Conservation (phyloP, 163 green algal species). For the Volvox carteri region DNA sequence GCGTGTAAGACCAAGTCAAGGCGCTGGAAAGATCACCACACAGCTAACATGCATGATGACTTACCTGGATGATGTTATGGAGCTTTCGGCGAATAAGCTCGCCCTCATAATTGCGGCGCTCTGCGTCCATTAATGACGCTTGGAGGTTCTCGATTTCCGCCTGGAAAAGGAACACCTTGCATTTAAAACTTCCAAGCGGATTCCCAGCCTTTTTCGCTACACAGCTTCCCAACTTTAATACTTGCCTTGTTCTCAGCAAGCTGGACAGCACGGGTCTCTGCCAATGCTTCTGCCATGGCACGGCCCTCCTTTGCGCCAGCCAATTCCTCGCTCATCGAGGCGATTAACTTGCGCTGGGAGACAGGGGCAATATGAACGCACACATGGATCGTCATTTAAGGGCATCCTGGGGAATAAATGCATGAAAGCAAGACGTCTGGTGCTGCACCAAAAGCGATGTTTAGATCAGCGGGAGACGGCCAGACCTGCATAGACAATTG, state of each 20-base stretch:
- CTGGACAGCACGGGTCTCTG: conserved; percentile 59
- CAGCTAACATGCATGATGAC: too few relatives aligned
- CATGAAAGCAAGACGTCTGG: not conserved
- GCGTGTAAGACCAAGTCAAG: not conserved
- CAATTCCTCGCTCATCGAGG: conserved; percentile 78
- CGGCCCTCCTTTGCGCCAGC: conserved; percentile 75
- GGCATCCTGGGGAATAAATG: too few relatives aligned
- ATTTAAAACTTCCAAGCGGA: too few relatives aligned
- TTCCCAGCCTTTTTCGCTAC: too few relatives aligned
- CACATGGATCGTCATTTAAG: too few relatives aligned
- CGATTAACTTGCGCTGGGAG: conserved; percentile 73
- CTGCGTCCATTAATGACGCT: conserved; percentile 64
- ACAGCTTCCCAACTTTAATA: too few relatives aligned
- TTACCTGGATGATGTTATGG: conserved; percentile 94
- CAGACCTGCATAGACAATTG: conserved; percentile 72
- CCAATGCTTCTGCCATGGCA: conserved; percentile 70
- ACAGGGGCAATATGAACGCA: not conserved
- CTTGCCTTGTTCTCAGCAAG: conserved; percentile 62
- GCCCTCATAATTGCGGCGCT: conserved; percentile 80
- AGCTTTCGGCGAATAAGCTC: conserved; percentile 89
- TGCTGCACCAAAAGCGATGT: not conserved
- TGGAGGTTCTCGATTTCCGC: conserved; percentile 65
- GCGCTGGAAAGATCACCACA: not conserved
- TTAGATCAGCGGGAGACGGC: not conserved
- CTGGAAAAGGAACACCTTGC: too few relatives aligned